Percentiles rank a stretch among this genome's conserved stretches.
phyloP scores from a whole-genome alignment of 2,329 filamentous ascomycete genomes.

The Monosporascus sp. region DNA sequence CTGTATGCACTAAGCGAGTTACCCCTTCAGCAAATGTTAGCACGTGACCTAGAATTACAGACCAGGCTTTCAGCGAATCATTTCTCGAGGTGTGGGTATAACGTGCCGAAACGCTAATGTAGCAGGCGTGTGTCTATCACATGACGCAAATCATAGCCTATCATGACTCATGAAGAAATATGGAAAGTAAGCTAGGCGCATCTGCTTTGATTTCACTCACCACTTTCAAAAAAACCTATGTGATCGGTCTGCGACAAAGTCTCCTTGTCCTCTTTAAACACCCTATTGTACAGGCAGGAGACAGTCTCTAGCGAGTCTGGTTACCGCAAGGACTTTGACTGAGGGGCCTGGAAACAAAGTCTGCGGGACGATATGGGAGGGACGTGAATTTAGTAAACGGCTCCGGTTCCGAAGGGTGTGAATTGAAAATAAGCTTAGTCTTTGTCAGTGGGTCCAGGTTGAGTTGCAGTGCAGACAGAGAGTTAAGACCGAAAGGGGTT shows the following conservation, averaged over 20 bases:
- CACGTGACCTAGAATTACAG: too few species aligned
- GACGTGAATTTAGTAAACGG: neutral
- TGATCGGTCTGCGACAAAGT: neutral
- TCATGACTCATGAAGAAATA: neutral
- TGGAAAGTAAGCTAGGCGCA: neutral
- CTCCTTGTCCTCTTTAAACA: neutral
- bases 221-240: neutral
- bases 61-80: too few species aligned
- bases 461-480: neutral
- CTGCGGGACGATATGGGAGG: neutral
- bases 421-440: neutral
- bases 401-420: neutral
- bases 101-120: neutral
- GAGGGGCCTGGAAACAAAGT: neutral
- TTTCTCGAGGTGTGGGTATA: too few species aligned
- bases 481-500: conserved; percentile 10
- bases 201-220: neutral
- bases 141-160: neutral
- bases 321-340: too few species aligned
- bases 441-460: neutral
- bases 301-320: too few species aligned
- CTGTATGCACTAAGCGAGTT: too few species aligned
- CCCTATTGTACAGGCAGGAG: too few species aligned
- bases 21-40: too few species aligned
- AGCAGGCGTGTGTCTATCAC: neutral